Percentiles rank a stretch among this genome's conserved stretches.
Conservation (phyloP, 208 protist species). For the Trypanosoma grayi region DNA sequence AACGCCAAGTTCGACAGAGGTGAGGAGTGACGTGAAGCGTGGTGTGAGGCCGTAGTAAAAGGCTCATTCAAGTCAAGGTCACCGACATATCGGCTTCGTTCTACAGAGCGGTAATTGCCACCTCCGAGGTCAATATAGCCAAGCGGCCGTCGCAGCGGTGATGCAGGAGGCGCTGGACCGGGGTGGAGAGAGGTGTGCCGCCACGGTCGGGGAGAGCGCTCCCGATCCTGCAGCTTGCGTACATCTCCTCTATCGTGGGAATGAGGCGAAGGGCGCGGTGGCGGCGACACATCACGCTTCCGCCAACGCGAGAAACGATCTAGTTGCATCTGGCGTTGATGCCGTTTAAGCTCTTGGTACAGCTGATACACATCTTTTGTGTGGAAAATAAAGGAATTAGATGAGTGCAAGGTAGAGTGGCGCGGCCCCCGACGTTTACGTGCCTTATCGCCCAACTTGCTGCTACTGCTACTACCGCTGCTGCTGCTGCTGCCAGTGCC, state of each 20-base stretch:
- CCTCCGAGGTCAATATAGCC: conserved; percentile 63
- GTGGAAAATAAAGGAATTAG: conserved; percentile 6
- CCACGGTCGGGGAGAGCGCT: conserved; percentile 33
- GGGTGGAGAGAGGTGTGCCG: conserved; percentile 32
- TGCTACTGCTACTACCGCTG: conserved; percentile 1
- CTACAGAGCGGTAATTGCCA: conserved; percentile 33
- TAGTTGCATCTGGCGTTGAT: conserved; percentile 3
- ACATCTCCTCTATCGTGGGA: neutral
- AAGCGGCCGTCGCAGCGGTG: conserved; percentile 51
- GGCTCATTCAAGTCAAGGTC: neutral
- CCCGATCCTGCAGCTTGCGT: neutral
- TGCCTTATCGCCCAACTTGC: too few species aligned
- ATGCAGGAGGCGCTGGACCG: conserved; percentile 26
- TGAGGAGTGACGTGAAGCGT: neutral
- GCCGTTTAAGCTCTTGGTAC: conserved; percentile 17
- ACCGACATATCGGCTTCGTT: neutral
- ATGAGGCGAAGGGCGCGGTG: neutral
- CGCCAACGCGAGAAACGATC: conserved; percentile 11
- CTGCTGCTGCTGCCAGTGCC: too few species aligned
- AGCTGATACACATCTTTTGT: conserved; percentile 19
- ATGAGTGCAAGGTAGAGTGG: neutral
- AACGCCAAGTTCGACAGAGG: neutral
- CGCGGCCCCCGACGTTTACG: neutral
- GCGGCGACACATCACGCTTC: neutral
- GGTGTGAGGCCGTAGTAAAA: neutral